Percentiles rank a stretch among this genome's conserved stretches.
phyloP scores from a whole-genome alignment of 495 filamentous ascomycete species.

The Podospora comata region DNA sequence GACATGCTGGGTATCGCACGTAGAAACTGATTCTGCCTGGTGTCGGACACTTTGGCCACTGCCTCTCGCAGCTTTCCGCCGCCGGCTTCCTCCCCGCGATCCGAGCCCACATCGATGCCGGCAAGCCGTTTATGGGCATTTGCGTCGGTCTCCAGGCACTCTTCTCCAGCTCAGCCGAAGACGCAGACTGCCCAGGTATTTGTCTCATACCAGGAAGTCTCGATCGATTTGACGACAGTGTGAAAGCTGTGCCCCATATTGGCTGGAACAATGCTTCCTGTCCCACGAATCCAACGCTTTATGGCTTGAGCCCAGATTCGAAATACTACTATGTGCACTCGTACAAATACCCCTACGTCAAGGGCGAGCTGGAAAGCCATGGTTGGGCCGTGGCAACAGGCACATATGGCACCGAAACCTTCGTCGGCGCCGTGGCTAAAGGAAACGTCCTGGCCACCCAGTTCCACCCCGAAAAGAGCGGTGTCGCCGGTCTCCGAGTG shows the following conservation, averaged over 20 bases:
- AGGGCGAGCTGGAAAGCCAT: constrained; percentile 65
- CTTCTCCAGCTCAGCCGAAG: constrained; percentile 80
- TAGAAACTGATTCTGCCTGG: constrained; percentile 90
- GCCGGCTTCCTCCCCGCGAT: constrained; percentile 82
- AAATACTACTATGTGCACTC: constrained; percentile 99
- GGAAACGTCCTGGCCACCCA: constrained; percentile 87
- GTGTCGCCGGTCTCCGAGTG: constrained; percentile 77
- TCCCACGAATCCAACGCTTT: constrained; percentile 54
- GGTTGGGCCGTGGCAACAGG: constrained; percentile 90
- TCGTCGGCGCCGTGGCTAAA: constrained; percentile 84
- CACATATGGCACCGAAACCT: constrained; percentile 82
- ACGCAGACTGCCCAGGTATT: constrained; percentile 64
- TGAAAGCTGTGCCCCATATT: constrained; percentile 94
- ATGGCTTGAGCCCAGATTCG: constrained; percentile 70
- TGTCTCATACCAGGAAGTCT: constrained; percentile 69
- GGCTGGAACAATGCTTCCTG: constrained; percentile 87
- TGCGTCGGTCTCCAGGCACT: constrained; percentile 92
- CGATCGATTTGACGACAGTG: constrained; percentile 67
- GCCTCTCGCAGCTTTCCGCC: constrained; percentile 72
- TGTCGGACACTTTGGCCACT: constrained; percentile 97
- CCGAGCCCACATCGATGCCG: constrained; percentile 71
- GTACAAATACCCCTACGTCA: constrained; percentile 75
- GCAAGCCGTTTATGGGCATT: constrained; percentile 96
- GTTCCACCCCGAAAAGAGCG: constrained; percentile 97
- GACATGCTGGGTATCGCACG: neutral